Evolutionary conservation across 345 rosid genomes (phyloP).

Genomic region (Gynandropsis gynandra): DNA sequence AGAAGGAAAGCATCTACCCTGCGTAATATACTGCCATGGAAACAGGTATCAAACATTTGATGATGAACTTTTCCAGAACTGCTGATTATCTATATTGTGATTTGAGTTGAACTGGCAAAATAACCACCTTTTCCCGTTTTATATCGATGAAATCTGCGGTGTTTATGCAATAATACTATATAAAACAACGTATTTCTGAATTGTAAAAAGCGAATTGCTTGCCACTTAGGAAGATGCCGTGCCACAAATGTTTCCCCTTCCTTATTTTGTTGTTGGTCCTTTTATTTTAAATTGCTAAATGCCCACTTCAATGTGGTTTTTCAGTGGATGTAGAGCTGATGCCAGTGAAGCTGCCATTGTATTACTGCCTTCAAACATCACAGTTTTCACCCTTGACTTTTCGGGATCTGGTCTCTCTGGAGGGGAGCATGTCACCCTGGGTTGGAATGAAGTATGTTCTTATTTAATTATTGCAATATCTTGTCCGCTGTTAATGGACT

Average conservation of each 20-base stretch:
- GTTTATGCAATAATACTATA: too few species aligned
- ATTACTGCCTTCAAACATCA: conserved; percentile 76
- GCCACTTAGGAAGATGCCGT: too few species aligned
- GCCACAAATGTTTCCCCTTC: background rate
- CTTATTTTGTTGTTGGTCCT: conserved; percentile 8
- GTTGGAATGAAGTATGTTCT: conserved; percentile 75
- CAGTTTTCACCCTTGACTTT: conserved; percentile 89
- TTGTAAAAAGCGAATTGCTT: too few species aligned
- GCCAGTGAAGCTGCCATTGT: conserved; percentile 91
- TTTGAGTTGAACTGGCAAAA: background rate
- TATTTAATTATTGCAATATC: conserved; percentile 12
- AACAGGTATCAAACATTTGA: conserved; percentile 50
- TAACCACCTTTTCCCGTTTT: too few species aligned
- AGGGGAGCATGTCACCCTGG: conserved; percentile 81
- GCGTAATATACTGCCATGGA: conserved; percentile 98
- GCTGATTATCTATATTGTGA: background rate
- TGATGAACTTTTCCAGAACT: background rate
- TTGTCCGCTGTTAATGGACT: too few species aligned
- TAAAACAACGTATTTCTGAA: too few species aligned
- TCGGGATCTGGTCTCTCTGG: conserved; percentile 89
- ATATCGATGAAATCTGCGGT: background rate
- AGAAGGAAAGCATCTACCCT: conserved; percentile 72
- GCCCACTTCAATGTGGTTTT: conserved; percentile 5
- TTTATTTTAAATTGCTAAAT: conserved; percentile 3
- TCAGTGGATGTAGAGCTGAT: conserved; percentile 92